Evolutionary conservation across 2,329 filamentous ascomycete species (phyloP).

Genomic region (Cercospora berteroae): DNA sequence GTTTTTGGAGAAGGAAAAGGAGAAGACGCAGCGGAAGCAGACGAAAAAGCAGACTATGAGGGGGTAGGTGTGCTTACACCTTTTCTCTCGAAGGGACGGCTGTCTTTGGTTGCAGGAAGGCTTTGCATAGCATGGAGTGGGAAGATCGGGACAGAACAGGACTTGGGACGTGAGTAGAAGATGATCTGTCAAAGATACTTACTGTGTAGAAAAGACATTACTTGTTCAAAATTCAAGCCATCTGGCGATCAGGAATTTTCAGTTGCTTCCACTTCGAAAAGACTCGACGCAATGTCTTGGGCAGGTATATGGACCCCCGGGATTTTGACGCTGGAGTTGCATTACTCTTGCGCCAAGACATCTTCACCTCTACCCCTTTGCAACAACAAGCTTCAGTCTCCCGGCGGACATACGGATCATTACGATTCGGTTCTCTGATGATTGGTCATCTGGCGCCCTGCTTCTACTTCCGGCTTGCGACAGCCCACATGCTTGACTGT

Average conservation of each 20-base stretch:
- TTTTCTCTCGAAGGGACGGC: not conserved
- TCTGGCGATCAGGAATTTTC: not conserved
- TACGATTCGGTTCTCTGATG: not conserved
- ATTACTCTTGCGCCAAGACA: not conserved
- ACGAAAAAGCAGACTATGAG: slow-evolving; percentile 59
- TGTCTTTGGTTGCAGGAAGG: not conserved
- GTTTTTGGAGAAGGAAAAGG: slow-evolving; percentile 77
- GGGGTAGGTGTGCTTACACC: not conserved
- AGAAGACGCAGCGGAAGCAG: slow-evolving; percentile 62
- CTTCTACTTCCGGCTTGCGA: not conserved
- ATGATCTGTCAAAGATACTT: not conserved
- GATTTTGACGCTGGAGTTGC: not conserved
- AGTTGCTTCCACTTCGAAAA: not conserved
- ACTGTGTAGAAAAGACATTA: not conserved
- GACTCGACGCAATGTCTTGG: not conserved
- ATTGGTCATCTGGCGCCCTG: not conserved
- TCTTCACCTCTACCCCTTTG: not conserved
- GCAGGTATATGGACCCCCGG: not conserved
- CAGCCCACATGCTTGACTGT: not conserved
- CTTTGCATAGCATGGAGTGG: not conserved
- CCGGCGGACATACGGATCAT: not conserved
- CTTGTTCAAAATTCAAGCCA: not conserved
- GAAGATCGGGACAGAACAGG: not conserved
- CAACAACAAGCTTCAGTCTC: not conserved
- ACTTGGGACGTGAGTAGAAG: not conserved